These are phyloP conservation scores for Picea glauca DNA, from an alignment of 75 land plant species.

Conservation along the genomic window DNA sequence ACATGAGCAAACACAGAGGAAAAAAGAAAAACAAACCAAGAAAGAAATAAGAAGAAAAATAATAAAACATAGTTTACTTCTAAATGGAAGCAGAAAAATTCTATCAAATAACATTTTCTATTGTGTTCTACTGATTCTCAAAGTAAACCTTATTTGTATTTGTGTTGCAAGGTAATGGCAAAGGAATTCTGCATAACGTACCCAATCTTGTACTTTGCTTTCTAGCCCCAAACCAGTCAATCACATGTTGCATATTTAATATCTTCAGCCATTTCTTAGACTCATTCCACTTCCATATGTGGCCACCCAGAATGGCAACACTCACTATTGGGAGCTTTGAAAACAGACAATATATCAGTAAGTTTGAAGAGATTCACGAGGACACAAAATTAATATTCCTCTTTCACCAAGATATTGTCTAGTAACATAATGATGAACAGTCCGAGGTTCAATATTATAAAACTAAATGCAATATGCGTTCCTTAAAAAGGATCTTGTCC, in stretches of 20 bases:
- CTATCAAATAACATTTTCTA: not conserved
- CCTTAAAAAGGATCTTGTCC: not conserved
- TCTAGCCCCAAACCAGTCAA: slow-evolving; percentile 6
- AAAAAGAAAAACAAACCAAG: not conserved
- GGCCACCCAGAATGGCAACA: not conserved
- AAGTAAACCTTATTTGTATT: not conserved
- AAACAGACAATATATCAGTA: not conserved
- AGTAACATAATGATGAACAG: not conserved
- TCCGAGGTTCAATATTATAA: not conserved
- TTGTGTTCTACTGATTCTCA: not conserved
- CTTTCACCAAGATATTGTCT: not conserved
- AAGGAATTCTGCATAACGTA: not conserved
- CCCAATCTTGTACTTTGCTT: not conserved
- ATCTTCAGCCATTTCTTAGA: slow-evolving; percentile 4
- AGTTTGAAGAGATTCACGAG: not conserved
- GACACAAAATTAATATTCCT: not conserved
- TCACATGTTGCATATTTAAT: slow-evolving; percentile 2
- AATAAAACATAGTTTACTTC: not conserved
- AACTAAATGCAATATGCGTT: not conserved
- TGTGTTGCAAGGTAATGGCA: no score
- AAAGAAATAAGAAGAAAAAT: not conserved
- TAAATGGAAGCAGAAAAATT: not conserved
- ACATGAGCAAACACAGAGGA: not conserved
- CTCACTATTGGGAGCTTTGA: slow-evolving; percentile 4
- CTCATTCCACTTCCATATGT: slow-evolving; percentile 1